A percentile compares a stretch with the other conserved stretches of the same genome.
Evolutionary conservation across 441 rosid species (phyloP).

Genomic region (Biscutella auriculata): DNA sequence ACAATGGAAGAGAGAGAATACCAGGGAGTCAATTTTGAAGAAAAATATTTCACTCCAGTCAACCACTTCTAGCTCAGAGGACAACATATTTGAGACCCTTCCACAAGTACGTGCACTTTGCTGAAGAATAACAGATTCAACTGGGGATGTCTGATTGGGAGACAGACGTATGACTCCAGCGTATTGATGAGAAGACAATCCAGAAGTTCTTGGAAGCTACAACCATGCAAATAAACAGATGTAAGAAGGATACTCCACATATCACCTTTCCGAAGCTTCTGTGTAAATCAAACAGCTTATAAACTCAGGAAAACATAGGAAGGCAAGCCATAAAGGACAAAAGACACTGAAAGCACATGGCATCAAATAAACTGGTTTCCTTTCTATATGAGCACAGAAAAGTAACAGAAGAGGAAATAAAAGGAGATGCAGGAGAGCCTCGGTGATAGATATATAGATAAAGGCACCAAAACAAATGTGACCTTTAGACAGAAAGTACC

Average conservation of each 20-base stretch:
- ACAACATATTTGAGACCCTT: conserved; percentile 34
- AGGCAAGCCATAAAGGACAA: neutral
- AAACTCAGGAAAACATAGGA: neutral
- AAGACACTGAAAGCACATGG: neutral
- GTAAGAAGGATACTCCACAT: conserved; percentile 1
- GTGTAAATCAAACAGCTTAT: neutral
- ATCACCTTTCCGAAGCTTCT: conserved; percentile 11
- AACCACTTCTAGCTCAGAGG: conserved; percentile 52
- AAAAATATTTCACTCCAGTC: conserved; percentile 87
- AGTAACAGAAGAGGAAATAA: neutral
- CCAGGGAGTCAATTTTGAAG: conserved; percentile 76
- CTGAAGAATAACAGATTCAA: conserved; percentile 44
- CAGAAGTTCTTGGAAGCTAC: conserved; percentile 47
- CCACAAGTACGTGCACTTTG: conserved; percentile 94
- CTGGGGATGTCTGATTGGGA: conserved; percentile 36
- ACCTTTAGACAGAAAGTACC: conserved; percentile 35
- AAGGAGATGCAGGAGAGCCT: neutral
- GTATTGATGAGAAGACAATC: conserved; percentile 58
- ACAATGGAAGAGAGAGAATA: conserved; percentile 22
- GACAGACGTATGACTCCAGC: conserved; percentile 51
- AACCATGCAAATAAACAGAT: conserved; percentile 23
- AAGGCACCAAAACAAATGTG: neutral
- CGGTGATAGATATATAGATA: neutral
- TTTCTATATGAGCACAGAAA: neutral
- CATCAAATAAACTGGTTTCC: neutral